Evolutionary conservation across 2,329 filamentous ascomycete genomes (phyloP).

Genomic region (Cladosporium colombiae): DNA sequence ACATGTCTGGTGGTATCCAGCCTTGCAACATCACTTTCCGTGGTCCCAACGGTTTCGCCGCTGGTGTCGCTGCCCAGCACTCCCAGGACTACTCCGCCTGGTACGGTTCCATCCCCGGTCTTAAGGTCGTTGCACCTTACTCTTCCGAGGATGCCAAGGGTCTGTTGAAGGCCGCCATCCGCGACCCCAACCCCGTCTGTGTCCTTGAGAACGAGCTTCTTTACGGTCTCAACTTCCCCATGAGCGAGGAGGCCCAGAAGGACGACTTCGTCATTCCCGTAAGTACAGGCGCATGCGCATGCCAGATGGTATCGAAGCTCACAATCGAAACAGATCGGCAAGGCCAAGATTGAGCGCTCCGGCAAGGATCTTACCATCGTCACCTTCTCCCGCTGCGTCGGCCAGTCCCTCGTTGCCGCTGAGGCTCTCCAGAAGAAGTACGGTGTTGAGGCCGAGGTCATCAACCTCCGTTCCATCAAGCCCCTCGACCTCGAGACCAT

Average conservation of each 20-base stretch:
- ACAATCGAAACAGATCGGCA: conserved; percentile 66
- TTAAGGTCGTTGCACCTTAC: conserved; percentile 97
- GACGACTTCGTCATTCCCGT: conserved; percentile 91
- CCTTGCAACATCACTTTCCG: conserved; percentile 99
- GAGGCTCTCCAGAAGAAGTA: conserved; percentile 95
- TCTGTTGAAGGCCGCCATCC: conserved; percentile 94
- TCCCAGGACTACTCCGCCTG: conserved; percentile 98
- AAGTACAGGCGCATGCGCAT: conserved; percentile 27
- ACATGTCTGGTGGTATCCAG: conserved; percentile 99
- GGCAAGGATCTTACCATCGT: conserved; percentile 97
- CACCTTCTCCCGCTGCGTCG: conserved; percentile 90
- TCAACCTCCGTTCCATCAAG: conserved; percentile 98
- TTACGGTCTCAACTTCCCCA: conserved; percentile 92
- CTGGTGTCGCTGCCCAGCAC: conserved; percentile 95
- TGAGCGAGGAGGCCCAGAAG: conserved; percentile 95
- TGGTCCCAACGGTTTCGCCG: conserved; percentile 95
- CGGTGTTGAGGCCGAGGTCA: conserved; percentile 90
- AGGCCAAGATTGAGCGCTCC: conserved; percentile 96
- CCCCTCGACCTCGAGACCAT: conserved; percentile 94
- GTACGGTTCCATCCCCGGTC: conserved; percentile 96
- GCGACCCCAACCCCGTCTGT: conserved; percentile 95
- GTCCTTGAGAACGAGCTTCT: conserved; percentile 64
- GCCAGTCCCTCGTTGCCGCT: conserved; percentile 84
- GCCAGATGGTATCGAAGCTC: conserved; percentile 5
- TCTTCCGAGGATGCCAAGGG: conserved; percentile 98